These are phyloP conservation scores for Boletus sp. DNA, from an alignment of 1,284 basidiomycete species.

Conservation along the genomic window DNA sequence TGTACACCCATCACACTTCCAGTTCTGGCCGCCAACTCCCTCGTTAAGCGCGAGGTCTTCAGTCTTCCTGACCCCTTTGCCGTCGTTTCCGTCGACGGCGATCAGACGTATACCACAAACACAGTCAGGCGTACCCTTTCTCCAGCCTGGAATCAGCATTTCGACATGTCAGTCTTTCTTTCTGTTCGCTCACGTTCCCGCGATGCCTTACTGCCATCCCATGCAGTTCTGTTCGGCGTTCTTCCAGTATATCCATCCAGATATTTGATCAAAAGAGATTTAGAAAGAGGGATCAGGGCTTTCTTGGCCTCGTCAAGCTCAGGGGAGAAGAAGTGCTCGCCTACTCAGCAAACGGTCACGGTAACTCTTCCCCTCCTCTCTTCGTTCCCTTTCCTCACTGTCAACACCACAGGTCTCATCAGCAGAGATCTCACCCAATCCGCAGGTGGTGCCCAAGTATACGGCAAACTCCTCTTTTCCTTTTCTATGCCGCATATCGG, in stretches of 20 bases:
- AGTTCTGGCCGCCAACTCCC: constrained; percentile 87
- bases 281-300: constrained; percentile 94
- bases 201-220: constrained; percentile 6
- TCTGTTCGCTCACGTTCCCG: constrained; percentile 1
- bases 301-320: constrained; percentile 36
- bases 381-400: constrained; percentile 9
- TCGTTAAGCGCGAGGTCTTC: constrained; percentile 89
- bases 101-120: constrained; percentile 90
- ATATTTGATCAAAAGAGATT: constrained; percentile 98
- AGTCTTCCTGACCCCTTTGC: constrained; percentile 95
- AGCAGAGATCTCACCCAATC: constrained; percentile 32
- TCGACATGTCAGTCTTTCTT: constrained; percentile 70
- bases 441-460: constrained; percentile 25
- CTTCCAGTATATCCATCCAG: constrained; percentile 91
- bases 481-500: constrained; percentile 27
- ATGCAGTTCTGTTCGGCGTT: constrained; percentile 77
- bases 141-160: constrained; percentile 92
- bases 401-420: constrained; percentile 26
- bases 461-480: constrained; percentile 35
- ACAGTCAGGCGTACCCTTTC: constrained; percentile 82
- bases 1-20: not conserved
- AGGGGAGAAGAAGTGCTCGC: constrained; percentile 25
- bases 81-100: constrained; percentile 92
- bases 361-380: constrained; percentile 14
- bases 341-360: constrained; percentile 28